Percentiles rank a stretch among this genome's conserved stretches.
Evolutionary conservation across 345 rosid genomes (phyloP).

Genomic region (Dovyalis caffra): DNA sequence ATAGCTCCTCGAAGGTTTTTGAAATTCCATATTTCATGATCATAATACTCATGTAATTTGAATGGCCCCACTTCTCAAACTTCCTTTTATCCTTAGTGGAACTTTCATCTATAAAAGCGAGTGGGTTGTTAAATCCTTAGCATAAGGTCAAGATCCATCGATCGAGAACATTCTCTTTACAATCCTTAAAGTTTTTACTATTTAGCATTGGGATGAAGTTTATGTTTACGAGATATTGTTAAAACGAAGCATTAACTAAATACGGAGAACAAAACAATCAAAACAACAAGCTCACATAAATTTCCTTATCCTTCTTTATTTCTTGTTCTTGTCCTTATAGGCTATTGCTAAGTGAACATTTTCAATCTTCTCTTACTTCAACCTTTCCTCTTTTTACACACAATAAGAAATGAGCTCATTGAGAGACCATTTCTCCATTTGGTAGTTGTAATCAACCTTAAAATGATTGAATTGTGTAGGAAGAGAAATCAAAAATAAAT

Average conservation of each 20-base stretch:
- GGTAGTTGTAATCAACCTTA: conserved; percentile 9
- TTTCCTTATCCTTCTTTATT: no score
- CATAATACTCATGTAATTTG: conserved; percentile 13
- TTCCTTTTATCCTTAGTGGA: neutral
- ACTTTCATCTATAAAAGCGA: neutral
- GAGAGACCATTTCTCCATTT: conserved; percentile 10
- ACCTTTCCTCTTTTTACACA: conserved; percentile 5
- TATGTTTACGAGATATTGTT: no score
- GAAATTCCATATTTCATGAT: neutral
- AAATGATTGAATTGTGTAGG: conserved; percentile 10
- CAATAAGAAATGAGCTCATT: no score
- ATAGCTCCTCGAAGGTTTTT: neutral
- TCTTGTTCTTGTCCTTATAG: neutral
- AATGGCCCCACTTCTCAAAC: conserved; percentile 1
- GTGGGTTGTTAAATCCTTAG: neutral
- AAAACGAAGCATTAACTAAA: no score
- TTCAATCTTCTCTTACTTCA: neutral
- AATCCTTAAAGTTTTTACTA: conserved; percentile 3
- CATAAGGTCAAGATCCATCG: conserved; percentile 11
- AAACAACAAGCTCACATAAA: no score
- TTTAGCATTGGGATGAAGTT: conserved; percentile 7
- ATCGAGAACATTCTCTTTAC: neutral
- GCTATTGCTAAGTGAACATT: neutral
- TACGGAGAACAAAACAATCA: neutral
- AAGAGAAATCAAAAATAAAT: neutral